Percentiles rank a stretch among this genome's conserved stretches.
Conservation (phyloP, 2,329 filamentous ascomycete genomes). For the Aspergillus bombycis region DNA sequence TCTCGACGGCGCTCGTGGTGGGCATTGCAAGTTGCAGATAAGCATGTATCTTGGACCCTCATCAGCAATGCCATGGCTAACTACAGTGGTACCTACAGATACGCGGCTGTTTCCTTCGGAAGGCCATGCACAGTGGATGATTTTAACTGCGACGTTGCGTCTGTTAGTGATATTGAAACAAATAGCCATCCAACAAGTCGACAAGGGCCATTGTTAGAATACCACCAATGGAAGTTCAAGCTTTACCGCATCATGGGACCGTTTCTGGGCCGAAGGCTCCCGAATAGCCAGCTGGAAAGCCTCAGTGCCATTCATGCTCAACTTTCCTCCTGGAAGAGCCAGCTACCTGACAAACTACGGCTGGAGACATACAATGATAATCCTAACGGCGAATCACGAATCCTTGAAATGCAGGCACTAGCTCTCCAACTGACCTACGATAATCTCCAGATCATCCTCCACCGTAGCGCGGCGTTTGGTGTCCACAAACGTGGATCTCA, state of each 20-base stretch:
- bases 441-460: background rate
- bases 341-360: background rate
- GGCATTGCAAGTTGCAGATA: background rate
- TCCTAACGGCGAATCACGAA: too few species aligned
- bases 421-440: background rate
- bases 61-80: too few species aligned
- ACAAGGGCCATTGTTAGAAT: background rate
- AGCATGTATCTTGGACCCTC: background rate
- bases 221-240: background rate
- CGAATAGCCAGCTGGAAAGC: background rate
- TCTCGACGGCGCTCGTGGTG: background rate
- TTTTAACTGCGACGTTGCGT: too few species aligned
- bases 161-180: too few species aligned
- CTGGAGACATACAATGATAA: background rate
- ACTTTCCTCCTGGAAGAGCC: background rate
- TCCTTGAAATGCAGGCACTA: background rate
- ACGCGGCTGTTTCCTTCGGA: background rate
- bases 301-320: background rate
- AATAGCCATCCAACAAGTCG: background rate
- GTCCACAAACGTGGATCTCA: background rate
- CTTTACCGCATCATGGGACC: background rate
- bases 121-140: background rate
- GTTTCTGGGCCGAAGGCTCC: background rate
- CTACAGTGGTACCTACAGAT: background rate
- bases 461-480: background rate